Conservation (phyloP, 257 asterid genomes). For the Solanum clarkiae region DNA sequence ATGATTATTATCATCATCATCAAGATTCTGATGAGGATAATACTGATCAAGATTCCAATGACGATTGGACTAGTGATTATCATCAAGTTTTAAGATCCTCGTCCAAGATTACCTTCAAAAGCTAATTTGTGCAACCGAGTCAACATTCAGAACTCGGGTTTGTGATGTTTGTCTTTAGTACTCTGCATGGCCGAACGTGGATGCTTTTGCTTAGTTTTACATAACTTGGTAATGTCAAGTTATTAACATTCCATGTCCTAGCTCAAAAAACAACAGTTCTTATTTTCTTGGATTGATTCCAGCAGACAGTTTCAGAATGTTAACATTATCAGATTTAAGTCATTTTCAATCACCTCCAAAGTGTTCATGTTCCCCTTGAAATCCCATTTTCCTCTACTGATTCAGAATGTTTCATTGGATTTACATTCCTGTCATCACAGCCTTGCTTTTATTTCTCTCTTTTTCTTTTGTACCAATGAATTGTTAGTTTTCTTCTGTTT, state of each 20-base stretch:
- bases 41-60: not conserved
- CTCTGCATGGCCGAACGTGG: not conserved
- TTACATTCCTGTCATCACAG: not conserved
- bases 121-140: not conserved
- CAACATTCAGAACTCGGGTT: not conserved
- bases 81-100: not conserved
- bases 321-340: not conserved
- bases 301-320: not conserved
- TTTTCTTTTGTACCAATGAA: not conserved
- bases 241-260: not conserved
- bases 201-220: not conserved
- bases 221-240: not conserved
- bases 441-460: not conserved
- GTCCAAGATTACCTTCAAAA: not conserved
- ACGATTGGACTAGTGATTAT: not conserved
- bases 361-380: not conserved
- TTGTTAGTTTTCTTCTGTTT: not conserved
- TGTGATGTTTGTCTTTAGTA: not conserved
- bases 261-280: not conserved
- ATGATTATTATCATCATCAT: not conserved
- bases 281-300: not conserved
- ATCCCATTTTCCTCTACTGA: not conserved
- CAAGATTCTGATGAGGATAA: not conserved
- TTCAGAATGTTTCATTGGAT: not conserved
- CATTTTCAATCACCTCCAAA: not conserved